Conservation (phyloP, 1,284 basidiomycete species). For the Fistulina hepatica region DNA sequence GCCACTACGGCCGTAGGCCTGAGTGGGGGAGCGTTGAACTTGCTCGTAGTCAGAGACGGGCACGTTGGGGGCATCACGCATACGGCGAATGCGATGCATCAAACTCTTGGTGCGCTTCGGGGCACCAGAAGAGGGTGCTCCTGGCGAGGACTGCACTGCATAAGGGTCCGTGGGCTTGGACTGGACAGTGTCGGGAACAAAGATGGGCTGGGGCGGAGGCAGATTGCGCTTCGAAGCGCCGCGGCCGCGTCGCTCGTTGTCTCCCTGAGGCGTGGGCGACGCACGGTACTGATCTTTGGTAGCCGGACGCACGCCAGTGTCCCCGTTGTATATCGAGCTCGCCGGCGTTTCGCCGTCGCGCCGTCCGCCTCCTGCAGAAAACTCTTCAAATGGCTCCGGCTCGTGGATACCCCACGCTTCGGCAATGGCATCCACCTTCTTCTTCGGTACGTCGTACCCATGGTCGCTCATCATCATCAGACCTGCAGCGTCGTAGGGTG, state of each 20-base stretch:
- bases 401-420: constrained; percentile 85
- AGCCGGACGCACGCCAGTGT: too few species aligned
- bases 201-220: constrained; percentile 74
- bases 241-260: constrained; percentile 36
- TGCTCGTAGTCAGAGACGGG: constrained; percentile 50
- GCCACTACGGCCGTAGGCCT: constrained; percentile 32
- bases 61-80: constrained; percentile 72
- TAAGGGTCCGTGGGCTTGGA: not conserved
- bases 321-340: constrained; percentile 53
- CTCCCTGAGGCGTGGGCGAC: constrained; percentile 21
- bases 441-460: constrained; percentile 58
- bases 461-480: too few species aligned
- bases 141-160: constrained; percentile 23
- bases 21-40: constrained; percentile 28
- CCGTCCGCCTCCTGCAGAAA: constrained; percentile 56
- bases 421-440: constrained; percentile 69
- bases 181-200: constrained; percentile 40
- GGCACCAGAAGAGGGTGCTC: constrained; percentile 29
- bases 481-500: constrained; percentile 1
- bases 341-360: constrained; percentile 47
- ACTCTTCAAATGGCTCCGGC: constrained; percentile 79
- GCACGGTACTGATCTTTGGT: constrained; percentile 32
- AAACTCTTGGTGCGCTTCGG: constrained; percentile 69
- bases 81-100: constrained; percentile 75
- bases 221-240: constrained; percentile 27